phyloP scores from a whole-genome alignment of 805 yeast species.

The Schwanniomyces vanrijiae region DNA sequence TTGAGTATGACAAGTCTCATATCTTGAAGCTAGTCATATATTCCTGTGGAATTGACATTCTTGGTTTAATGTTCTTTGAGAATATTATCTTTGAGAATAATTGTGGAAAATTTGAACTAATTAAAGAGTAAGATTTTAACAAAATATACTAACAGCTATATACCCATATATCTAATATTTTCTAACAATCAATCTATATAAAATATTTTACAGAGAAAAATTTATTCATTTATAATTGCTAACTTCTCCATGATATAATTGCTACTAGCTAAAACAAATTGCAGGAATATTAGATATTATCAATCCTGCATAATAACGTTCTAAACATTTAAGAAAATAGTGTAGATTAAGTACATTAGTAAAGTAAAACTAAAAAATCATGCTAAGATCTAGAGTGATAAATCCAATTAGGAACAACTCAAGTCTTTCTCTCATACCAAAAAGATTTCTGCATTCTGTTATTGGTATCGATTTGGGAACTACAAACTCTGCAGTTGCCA shows the following conservation, averaged over 20 bases:
- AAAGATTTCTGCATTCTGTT: conserved; percentile 36
- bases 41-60: conserved; percentile 10
- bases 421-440: background rate
- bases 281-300: no score
- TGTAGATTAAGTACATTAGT: background rate
- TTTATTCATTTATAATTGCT: no score
- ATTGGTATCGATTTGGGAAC: conserved; percentile 86
- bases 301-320: background rate
- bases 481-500: conserved; percentile 83
- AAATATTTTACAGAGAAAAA: no score
- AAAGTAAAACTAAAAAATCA: background rate
- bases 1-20: background rate
- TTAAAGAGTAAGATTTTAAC: background rate
- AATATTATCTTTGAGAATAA: background rate
- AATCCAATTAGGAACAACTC: background rate
- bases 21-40: conserved; percentile 3
- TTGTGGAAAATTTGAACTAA: background rate
- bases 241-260: no score
- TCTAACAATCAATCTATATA: no score
- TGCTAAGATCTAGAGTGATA: background rate
- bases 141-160: no score
- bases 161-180: no score
- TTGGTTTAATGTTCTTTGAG: conserved; percentile 9
- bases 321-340: no score
- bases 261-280: no score